Evolutionary conservation across 306 rosid genomes (phyloP), one percentile per base, ranked within the genome.

Genomic region (Oxytropis ochrocephala): DNA sequence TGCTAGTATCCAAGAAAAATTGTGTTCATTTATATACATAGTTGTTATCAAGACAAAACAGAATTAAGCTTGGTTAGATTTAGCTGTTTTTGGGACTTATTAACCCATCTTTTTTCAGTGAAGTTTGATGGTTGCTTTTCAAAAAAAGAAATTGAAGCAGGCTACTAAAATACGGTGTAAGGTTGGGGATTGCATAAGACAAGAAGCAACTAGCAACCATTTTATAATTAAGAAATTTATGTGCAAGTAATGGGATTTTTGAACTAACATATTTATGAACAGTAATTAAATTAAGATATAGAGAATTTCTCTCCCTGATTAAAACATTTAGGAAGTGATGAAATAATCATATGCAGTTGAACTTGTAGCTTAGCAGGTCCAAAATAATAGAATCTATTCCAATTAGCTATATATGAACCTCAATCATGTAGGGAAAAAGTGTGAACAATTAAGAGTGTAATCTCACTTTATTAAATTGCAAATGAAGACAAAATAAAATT

Each of bases 401-500:
- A 70, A 39, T 63, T 13, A 24, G 54, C 29, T 64, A 64, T 11
- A 53, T 56, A 29, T 54, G 30, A 35, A 21, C 58, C 82, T 39
- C 73, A 61, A 69, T 79, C 77, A 69, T 21, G 27, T 21, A 75
- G 64, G 65, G 59, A 30, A 47, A 48, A 5, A 73, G 73, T 73
- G 54, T 30, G 50, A 39, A 36, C 32, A 60, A 48, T 11, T 24
- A 24, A 24, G 29, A 24, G 2, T 24, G 3, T 24, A 24, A 24
- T 24, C 29, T 24, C 29, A 24, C 29, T 24, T 24, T 24, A 24
- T 3, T 24, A 24, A 24, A 24, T 24, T 24, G 29, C 29, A 24
- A 24, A 24, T 24, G 29, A 24, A 24, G 29, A 24, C 29, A 24
- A 24, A 24, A 24, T 24, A 1, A 1, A 24, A 24, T 24, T 24